A percentile compares a stretch with the other conserved stretches of the same genome.
Evolutionary conservation across 306 rosid genomes (phyloP).

Genomic region (Amphicarpaea edgeworthii): DNA sequence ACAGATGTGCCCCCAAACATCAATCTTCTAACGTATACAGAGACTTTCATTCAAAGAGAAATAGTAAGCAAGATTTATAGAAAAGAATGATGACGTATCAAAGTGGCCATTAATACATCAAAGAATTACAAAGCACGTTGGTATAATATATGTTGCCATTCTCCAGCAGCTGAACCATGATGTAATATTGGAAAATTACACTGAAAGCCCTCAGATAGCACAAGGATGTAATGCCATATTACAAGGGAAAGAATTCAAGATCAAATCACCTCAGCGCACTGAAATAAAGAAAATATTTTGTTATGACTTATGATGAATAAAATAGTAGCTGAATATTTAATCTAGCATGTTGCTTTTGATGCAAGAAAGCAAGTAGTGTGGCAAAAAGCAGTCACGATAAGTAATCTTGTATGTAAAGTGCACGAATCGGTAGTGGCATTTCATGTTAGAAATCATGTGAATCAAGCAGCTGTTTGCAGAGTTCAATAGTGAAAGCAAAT

Average conservation of each 20-base stretch:
- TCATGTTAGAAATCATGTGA: no score
- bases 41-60: slow-evolving; percentile 13
- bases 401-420: no score
- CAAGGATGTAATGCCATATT: slow-evolving; percentile 39
- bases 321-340: slow-evolving; percentile 1
- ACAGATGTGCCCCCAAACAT: neutral
- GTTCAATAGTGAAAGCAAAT: no score
- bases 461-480: no score
- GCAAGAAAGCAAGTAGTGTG: slow-evolving; percentile 2
- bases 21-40: slow-evolving; percentile 1
- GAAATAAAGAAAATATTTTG: slow-evolving; percentile 42
- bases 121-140: slow-evolving; percentile 32
- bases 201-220: slow-evolving; percentile 34
- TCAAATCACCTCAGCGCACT: slow-evolving; percentile 63
- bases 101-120: slow-evolving; percentile 30
- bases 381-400: no score
- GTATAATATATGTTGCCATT: slow-evolving; percentile 42
- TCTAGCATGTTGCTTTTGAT: slow-evolving; percentile 10
- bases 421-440: no score
- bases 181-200: slow-evolving; percentile 30
- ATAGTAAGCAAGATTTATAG: slow-evolving; percentile 11
- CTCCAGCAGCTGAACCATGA: slow-evolving; percentile 36
- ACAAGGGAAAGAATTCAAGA: slow-evolving; percentile 40
- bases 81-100: slow-evolving; percentile 29
- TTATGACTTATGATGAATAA: neutral